Evolutionary conservation across 768 basidiomycete genomes (phyloP).

Genomic region (Suillus lakei): DNA sequence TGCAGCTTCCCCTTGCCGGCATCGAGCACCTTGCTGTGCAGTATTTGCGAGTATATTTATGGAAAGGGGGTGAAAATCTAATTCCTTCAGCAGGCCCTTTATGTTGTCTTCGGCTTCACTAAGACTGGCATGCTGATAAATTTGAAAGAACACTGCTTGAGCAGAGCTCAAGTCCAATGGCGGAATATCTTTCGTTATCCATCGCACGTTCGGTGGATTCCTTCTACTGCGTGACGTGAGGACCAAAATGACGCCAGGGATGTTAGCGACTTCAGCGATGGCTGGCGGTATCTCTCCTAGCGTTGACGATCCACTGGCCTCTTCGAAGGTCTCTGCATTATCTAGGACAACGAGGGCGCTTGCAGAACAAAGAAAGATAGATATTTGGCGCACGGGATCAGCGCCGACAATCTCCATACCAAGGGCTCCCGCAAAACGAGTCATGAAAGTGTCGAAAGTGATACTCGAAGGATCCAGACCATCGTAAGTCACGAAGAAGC

Average conservation of each 20-base stretch:
- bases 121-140: neutral
- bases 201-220: neutral
- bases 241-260: constrained; percentile 2
- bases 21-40: neutral
- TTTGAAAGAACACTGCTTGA: neutral
- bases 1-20: neutral
- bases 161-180: neutral
- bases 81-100: neutral
- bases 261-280: neutral
- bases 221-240: constrained; percentile 5
- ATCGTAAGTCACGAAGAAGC: constrained; percentile 5
- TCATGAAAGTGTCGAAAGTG: constrained; percentile 1
- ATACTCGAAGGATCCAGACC: neutral
- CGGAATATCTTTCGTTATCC: neutral
- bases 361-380: neutral
- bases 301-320: neutral
- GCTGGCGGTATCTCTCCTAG: neutral
- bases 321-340: constrained; percentile 1
- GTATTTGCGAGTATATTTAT: constrained; percentile 4
- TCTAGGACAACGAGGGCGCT: constrained; percentile 3
- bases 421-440: neutral
- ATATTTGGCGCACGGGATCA: neutral
- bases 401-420: neutral
- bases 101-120: neutral
- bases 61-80: neutral